These are phyloP conservation scores for Talaromyces marneffei DNA, from an alignment of 2,329 filamentous ascomycete genomes.

Conservation along the genomic window DNA sequence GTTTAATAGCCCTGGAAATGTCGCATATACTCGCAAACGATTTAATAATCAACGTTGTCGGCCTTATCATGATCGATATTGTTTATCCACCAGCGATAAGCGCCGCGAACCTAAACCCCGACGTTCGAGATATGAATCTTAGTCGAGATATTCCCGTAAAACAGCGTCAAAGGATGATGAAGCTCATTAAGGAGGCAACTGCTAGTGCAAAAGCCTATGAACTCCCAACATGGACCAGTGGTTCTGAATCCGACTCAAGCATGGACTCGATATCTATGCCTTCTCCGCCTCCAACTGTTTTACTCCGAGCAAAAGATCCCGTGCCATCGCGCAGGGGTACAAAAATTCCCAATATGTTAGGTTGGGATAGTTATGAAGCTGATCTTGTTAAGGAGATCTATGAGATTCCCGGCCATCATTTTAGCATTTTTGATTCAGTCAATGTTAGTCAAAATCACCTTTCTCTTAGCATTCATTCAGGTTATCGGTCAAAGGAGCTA, in stretches of 20 bases:
- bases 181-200: neutral
- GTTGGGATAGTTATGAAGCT: neutral
- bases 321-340: neutral
- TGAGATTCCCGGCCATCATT: neutral
- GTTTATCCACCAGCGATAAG: neutral
- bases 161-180: neutral
- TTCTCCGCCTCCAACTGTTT: neutral
- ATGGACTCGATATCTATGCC: neutral
- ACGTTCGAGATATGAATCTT: neutral
- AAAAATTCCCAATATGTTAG: neutral
- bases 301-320: conserved; percentile 1
- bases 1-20: neutral
- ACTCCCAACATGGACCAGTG: neutral
- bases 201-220: neutral
- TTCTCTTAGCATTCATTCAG: neutral
- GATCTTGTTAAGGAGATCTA: neutral
- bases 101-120: neutral
- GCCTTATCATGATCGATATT: neutral
- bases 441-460: neutral
- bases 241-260: neutral
- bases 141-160: neutral
- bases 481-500: neutral
- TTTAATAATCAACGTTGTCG: neutral
- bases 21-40: neutral
- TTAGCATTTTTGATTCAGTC: neutral